Conservation (phyloP, 2,329 filamentous ascomycete genomes). For the Penicillium expansum region DNA sequence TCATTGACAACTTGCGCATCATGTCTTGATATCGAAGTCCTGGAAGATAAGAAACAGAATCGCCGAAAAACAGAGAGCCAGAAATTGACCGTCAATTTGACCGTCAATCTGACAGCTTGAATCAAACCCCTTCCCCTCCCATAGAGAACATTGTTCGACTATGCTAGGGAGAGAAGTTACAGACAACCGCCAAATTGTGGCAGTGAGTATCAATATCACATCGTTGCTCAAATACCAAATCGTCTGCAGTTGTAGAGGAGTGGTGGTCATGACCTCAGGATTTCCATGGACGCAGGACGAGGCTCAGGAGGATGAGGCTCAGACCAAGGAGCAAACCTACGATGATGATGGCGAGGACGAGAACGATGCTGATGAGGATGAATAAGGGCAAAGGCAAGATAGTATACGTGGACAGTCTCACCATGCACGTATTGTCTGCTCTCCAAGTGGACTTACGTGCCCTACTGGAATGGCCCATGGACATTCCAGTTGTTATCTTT, state of each 20-base stretch:
- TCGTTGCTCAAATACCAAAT: neutral
- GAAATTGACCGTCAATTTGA: neutral
- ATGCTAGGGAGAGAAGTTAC: neutral
- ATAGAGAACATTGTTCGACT: neutral
- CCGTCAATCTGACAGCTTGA: neutral
- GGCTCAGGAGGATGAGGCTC: neutral
- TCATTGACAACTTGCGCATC: neutral
- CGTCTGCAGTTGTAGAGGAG: neutral
- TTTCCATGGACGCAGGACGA: neutral
- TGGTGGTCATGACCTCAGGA: neutral
- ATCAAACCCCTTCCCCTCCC: neutral
- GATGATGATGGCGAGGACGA: neutral
- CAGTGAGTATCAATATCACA: neutral
- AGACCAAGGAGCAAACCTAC: neutral
- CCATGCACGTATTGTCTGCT: neutral
- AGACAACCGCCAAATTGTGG: neutral
- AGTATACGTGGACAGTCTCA: neutral
- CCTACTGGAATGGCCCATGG: neutral
- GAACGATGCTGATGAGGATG: neutral
- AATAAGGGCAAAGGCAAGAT: neutral
- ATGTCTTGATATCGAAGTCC: neutral
- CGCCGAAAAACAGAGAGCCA: neutral
- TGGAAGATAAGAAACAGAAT: neutral
- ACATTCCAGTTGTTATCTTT: neutral
- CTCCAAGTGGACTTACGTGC: neutral